phyloP scores from a whole-genome alignment of 2,329 filamentous ascomycete genomes.

The Orbilia quercus region DNA sequence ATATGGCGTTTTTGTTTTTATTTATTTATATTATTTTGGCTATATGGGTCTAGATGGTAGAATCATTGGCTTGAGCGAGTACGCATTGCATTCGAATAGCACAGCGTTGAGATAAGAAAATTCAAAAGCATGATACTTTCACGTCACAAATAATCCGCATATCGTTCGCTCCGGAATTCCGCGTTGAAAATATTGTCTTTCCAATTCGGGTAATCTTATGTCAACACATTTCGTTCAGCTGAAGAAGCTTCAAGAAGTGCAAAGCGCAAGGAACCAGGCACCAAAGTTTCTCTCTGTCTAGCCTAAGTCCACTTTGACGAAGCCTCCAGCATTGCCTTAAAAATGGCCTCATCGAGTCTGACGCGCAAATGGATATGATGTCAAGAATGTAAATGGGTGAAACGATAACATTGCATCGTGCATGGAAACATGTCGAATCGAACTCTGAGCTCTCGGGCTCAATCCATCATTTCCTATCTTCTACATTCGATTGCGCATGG shows the following conservation, averaged over 20 bases:
- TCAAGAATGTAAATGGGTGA: too few species aligned
- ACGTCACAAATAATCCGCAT: not conserved
- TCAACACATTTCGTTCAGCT: not conserved
- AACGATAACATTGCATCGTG: too few species aligned
- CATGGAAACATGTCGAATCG: too few species aligned
- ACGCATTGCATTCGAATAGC: not conserved
- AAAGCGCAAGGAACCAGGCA: not conserved
- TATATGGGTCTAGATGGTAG: not conserved
- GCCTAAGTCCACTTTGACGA: not conserved
- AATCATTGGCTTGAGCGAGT: conserved; percentile 1
- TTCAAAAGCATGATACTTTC: not conserved
- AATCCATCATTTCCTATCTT: too few species aligned
- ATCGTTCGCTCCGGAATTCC: not conserved
- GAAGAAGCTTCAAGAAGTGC: not conserved
- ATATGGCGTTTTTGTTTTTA: conserved; percentile 1
- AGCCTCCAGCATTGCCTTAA: not conserved
- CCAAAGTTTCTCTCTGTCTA: too few species aligned
- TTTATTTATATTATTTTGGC: not conserved
- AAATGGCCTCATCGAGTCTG: conserved; percentile 11
- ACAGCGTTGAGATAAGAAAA: not conserved
- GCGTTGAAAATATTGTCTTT: conserved; percentile 32
- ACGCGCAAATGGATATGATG: not conserved
- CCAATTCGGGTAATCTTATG: not conserved
- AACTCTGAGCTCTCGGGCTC: too few species aligned
- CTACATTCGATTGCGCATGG: too few species aligned